Conservation (phyloP, 1,139 yeast genomes). For the Diutina scorzettiae region DNA sequence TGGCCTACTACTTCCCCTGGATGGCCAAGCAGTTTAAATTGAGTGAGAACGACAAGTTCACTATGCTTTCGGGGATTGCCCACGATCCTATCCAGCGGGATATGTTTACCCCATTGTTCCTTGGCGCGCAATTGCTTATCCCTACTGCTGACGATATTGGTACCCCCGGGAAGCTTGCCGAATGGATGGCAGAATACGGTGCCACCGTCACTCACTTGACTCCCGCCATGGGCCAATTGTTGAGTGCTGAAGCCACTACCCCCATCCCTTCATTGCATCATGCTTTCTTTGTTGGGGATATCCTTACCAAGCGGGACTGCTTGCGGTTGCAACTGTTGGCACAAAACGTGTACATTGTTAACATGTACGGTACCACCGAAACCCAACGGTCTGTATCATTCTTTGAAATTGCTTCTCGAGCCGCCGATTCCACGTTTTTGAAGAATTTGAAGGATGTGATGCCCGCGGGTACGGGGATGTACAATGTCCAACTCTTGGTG, state of each 20-base stretch:
- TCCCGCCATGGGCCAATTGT: conserved; percentile 97
- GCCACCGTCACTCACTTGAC: conserved; percentile 96
- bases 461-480: conserved; percentile 99
- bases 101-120: conserved; percentile 92
- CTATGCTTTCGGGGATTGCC: conserved; percentile 97
- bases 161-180: conserved; percentile 93
- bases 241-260: conserved; percentile 92
- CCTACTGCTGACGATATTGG: conserved; percentile 98
- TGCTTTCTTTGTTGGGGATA: conserved; percentile 97
- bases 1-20: conserved; percentile 98
- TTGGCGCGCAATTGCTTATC: conserved; percentile 85
- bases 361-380: conserved; percentile 99
- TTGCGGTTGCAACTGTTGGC: conserved; percentile 85
- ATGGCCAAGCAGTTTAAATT: conserved; percentile 80
- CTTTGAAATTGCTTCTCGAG: conserved; percentile 73
- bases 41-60: conserved; percentile 72
- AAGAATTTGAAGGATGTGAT: conserved; percentile 84
- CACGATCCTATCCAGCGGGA: conserved; percentile 99
- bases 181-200: conserved; percentile 87
- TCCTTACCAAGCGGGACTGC: conserved; percentile 93
- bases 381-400: conserved; percentile 96
- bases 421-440: conserved; percentile 59
- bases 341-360: conserved; percentile 77
- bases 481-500: conserved; percentile 83
- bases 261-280: conserved; percentile 81